These are phyloP conservation scores for Stemphylium lycopersici DNA, from an alignment of 2,329 filamentous ascomycete species.

Conservation along the genomic window DNA sequence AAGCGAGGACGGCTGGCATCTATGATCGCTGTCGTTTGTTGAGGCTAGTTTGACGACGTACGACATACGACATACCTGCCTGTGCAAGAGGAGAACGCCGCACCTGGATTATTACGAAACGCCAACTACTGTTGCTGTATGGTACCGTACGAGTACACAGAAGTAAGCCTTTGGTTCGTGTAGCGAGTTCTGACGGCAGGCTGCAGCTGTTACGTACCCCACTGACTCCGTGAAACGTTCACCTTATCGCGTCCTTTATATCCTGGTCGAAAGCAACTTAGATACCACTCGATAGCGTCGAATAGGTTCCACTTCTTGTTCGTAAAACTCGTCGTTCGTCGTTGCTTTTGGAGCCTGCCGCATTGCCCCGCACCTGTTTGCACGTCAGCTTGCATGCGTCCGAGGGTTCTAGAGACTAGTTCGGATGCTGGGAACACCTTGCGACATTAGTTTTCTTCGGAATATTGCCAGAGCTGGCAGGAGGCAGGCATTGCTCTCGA, in stretches of 20 bases:
- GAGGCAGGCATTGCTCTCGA: too few species aligned
- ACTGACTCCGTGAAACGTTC: not conserved
- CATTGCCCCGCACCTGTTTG: not conserved
- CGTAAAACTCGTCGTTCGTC: not conserved
- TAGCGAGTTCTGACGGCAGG: not conserved
- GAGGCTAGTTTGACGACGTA: conserved; percentile 23
- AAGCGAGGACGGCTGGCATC: conserved; percentile 17
- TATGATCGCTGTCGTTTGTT: conserved; percentile 17
- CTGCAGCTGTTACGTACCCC: not conserved
- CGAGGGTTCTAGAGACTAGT: too few species aligned
- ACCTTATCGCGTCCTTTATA: not conserved
- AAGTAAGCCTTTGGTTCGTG: not conserved
- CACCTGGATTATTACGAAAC: not conserved
- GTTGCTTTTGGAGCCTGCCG: not conserved
- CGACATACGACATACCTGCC: conserved; percentile 13
- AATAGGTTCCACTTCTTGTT: not conserved
- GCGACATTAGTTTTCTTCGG: too few species aligned
- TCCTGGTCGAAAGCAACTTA: not conserved
- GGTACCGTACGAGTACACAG: not conserved
- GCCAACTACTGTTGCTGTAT: not conserved
- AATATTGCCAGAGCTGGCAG: too few species aligned
- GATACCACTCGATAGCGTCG: not conserved
- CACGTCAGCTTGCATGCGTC: not conserved
- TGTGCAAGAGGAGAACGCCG: not conserved
- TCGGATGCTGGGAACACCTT: too few species aligned